Base-by-base conservation (phyloP, 1,139 yeast species). In the Williopsis jadinii region DNA sequence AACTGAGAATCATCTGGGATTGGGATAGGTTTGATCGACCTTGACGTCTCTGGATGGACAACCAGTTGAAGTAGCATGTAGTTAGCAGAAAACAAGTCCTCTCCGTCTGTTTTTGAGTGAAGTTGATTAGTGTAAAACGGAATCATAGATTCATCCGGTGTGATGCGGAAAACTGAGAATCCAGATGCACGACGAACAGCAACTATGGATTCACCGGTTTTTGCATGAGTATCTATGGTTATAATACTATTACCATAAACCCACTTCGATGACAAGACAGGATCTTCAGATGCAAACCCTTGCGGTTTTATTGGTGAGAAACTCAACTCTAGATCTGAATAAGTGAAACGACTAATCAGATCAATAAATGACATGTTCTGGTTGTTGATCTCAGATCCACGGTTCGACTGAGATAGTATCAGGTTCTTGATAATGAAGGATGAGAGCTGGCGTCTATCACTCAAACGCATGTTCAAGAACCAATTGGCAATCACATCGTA, bases 131-230 rank as follows among this genome's bases (percentile, higher is more conserved):
- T 54, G 32, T 63, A 60, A 32, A 52, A 54, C 3, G 75, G 70
- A 12, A 67, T 55, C 64, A 65, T 62, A 5, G 62, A 56, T 27
- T 62, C 64, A 41, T 75, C 77, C 8, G 79, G 67, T 4, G 54
- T 58, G 32, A 80, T 55, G 19, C 63, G 61, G 48, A 80, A 70
- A 24, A 70, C 68, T 0, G 77, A 62, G 0, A 76, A 71, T 0
- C 90, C 87, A 0, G 90, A 80, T 0, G 95, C 84, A 37, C 87
- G 67, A 47, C 94, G 65, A 2, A 81, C 61, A 2, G 73, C 60
- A 2, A 82, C 55, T 13, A 67, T 64, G 0, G 84, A 68, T 12
- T 70, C 68, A 0, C 94, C 94, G 11, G 70, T 71, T 5, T 54
- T 48, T 2, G 64, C 53, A 44, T 78, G 64, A 0, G 87, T 77